Evolutionary conservation across 2,329 filamentous ascomycete genomes (phyloP).

Genomic region (Fusarium concolor): DNA sequence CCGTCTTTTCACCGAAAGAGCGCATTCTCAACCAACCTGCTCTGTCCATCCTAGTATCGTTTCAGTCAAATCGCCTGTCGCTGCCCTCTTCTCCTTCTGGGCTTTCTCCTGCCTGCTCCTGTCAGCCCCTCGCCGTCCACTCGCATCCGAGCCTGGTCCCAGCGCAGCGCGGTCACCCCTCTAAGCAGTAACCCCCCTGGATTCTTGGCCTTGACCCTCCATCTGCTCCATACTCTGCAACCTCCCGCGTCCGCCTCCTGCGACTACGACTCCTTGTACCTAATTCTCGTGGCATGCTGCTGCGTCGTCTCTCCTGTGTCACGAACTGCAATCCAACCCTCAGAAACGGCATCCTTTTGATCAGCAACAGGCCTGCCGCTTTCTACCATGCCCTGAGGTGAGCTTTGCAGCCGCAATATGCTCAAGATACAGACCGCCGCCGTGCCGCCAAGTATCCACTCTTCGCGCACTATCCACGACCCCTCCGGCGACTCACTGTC

Average conservation of each 20-base stretch:
- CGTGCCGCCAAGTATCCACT: conserved; percentile 50
- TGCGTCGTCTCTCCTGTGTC: conserved; percentile 23
- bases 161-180: conserved; percentile 35
- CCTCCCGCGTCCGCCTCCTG: conserved; percentile 34
- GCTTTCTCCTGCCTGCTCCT: conserved; percentile 20
- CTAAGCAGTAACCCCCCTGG: conserved; percentile 35
- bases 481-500: conserved; percentile 47
- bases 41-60: conserved; percentile 27
- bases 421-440: conserved; percentile 49
- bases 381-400: conserved; percentile 52
- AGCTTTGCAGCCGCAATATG: conserved; percentile 49
- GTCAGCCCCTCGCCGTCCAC: conserved; percentile 40
- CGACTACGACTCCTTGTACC: conserved; percentile 23
- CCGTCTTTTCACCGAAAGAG: conserved; percentile 27
- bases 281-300: conserved; percentile 38
- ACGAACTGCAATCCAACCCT: conserved; percentile 24
- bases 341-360: conserved; percentile 39
- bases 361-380: conserved; percentile 48
- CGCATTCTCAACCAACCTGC: conserved; percentile 1
- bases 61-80: conserved; percentile 32
- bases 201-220: conserved; percentile 30
- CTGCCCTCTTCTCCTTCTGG: conserved; percentile 10
- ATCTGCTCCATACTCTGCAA: conserved; percentile 30
- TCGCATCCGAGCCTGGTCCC: conserved; percentile 37
- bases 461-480: conserved; percentile 48